Evolutionary conservation across 2,329 filamentous ascomycete genomes (phyloP).

Genomic region (Alternaria triticina): DNA sequence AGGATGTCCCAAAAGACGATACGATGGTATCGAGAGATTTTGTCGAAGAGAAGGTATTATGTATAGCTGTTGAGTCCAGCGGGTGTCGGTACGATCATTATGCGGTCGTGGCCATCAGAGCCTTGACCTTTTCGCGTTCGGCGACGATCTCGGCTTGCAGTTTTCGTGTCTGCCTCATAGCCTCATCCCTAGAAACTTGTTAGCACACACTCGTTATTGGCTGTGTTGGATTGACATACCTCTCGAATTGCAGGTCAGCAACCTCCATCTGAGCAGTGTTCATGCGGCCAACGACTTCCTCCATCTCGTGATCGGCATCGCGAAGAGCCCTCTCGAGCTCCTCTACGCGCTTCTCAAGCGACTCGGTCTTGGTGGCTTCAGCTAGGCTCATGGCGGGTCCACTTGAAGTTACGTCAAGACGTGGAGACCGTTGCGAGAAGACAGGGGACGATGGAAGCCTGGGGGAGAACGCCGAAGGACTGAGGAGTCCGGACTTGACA

Average conservation of each 20-base stretch:
- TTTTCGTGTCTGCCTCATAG: constrained; percentile 71
- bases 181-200: constrained; percentile 65
- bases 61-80: constrained; percentile 17
- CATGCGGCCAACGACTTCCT: constrained; percentile 82
- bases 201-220: constrained; percentile 20
- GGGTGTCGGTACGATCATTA: constrained; percentile 17
- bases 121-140: constrained; percentile 67
- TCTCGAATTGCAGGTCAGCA: constrained; percentile 75
- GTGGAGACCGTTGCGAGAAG: constrained; percentile 64
- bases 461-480: constrained; percentile 60
- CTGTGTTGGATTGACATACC: constrained; percentile 42
- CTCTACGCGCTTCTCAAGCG: constrained; percentile 77
- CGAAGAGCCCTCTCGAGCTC: constrained; percentile 84
- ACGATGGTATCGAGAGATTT: constrained; percentile 2
- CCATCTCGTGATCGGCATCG: constrained; percentile 81
- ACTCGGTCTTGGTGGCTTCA: constrained; percentile 75
- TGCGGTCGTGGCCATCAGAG: constrained; percentile 47
- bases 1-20: constrained; percentile 11
- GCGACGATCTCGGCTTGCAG: constrained; percentile 71
- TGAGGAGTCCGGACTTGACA: constrained; percentile 62
- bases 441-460: constrained; percentile 69
- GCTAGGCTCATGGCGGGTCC: constrained; percentile 66
- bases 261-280: constrained; percentile 85
- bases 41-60: constrained; percentile 19
- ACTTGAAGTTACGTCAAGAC: constrained; percentile 66